Evolutionary conservation across 768 basidiomycete species (phyloP).

Genomic region (Nidula microcarpa): DNA sequence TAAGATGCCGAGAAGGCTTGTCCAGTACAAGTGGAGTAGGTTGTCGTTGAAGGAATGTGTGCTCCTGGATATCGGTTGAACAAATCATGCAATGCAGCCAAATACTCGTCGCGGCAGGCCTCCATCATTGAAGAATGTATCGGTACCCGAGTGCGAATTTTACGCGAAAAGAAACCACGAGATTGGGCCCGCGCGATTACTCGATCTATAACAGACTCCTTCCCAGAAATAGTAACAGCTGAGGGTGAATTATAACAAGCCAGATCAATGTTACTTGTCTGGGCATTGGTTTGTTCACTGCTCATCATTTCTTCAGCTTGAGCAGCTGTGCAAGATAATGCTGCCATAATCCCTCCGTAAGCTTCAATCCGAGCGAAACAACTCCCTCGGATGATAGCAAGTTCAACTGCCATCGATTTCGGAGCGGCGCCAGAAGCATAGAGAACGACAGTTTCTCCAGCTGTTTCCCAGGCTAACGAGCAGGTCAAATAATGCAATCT

Average conservation of each 20-base stretch:
- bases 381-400: constrained; percentile 32
- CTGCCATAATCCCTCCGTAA: constrained; percentile 40
- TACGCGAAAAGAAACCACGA: constrained; percentile 28
- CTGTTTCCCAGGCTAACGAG: constrained; percentile 30
- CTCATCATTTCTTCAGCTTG: no score
- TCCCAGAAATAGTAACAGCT: constrained; percentile 35
- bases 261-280: constrained; percentile 32
- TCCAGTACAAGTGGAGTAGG: constrained; percentile 35
- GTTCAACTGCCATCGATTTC: constrained; percentile 30
- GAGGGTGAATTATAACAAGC: constrained; percentile 36
- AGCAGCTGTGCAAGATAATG: constrained; percentile 27
- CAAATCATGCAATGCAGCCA: constrained; percentile 18
- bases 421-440: constrained; percentile 35
- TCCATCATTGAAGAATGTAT: constrained; percentile 37
- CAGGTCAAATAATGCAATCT: constrained; percentile 42
- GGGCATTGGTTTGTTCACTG: no score
- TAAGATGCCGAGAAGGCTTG: constrained; percentile 13
- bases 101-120: constrained; percentile 23
- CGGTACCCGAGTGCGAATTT: constrained; percentile 30
- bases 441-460: constrained; percentile 36
- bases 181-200: constrained; percentile 21
- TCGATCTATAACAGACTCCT: constrained; percentile 17
- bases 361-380: constrained; percentile 17
- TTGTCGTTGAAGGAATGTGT: constrained; percentile 17
- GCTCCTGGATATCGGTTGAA: constrained; percentile 33